A percentile compares a stretch with the other conserved stretches of the same genome.
Evolutionary conservation across 257 asterid genomes (phyloP).

Genomic region (Solanum medicagineum): DNA sequence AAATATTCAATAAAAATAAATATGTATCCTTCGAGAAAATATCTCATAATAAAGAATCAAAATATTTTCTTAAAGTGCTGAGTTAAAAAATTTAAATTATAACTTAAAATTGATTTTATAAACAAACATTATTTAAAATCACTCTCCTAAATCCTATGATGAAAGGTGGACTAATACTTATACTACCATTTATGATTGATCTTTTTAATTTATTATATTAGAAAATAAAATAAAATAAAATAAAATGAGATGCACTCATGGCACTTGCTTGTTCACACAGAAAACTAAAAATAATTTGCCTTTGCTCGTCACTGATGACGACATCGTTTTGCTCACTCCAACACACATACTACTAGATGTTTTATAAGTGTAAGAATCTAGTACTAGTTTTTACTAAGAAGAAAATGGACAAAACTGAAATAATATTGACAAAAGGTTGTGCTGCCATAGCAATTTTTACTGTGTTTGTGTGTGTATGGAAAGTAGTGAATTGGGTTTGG

Average conservation of each 20-base stretch:
- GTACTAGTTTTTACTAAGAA: background rate
- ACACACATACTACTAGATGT: background rate
- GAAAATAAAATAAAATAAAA: no score
- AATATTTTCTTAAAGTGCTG: no score
- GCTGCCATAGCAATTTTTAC: background rate
- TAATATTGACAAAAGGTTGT: background rate
- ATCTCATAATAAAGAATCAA: background rate
- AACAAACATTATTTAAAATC: background rate
- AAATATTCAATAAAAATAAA: no score
- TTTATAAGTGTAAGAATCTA: background rate
- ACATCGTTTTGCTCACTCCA: background rate
- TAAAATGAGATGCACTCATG: no score
- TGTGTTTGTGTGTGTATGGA: background rate
- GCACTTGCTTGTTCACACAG: background rate
- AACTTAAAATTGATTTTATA: background rate
- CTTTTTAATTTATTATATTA: no score
- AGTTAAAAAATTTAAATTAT: background rate
- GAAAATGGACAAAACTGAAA: background rate
- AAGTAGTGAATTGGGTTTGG: conserved; percentile 5
- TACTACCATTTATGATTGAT: no score
- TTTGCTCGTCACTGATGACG: background rate
- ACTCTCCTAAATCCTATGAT: no score
- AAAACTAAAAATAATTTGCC: background rate
- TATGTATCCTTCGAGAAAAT: background rate
- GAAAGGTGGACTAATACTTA: no score